Evolutionary conservation across 1,284 basidiomycete species (phyloP), one percentile per base, ranked within the genome.

Genomic region (Bondarzewia mesenterica): DNA sequence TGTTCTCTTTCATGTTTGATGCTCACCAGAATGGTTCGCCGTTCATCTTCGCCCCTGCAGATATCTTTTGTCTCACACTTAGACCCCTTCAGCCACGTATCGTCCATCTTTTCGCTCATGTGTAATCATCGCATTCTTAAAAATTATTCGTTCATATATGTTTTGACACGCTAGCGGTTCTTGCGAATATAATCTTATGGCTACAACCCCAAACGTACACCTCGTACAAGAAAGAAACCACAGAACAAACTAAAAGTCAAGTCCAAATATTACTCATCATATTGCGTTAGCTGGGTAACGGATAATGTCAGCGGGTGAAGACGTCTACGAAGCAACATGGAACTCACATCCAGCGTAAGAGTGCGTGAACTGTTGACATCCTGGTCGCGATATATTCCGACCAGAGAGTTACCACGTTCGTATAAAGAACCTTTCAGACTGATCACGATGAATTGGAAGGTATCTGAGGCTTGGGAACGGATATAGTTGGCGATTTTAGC

Each of bases 371-470:
- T 93, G 60, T 96, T 95, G 54, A 90, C 78, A 14, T 93, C 91
- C 61, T 96, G 93, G 62, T 97, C 91, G 18, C 94, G 79, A 64
- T 93, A 94, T 42, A 97, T 93, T 6, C 94, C 94, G 37, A 97
- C 92, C 39, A 98, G 72, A 1, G 91, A 91, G 60, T 93, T 81
- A 21, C 93, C 91, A 21, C 85, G 80, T 64, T 98, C 94, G 62
- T 96, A 98, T 49, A 94, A 65, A 0, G 88, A 86, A 15, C 87
- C 84, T 62, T 95, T 98, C 63, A 98, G 73, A 62, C 92, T 94
- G 69, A 99, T 99, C 53, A 98, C 95, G 53, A 99, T 84, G 66
- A 98, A 98, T 64, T 97, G 94, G 74, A 97, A 94, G 4, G 71
- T 65, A 38, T 82, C 78, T 0, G 84, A 86, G 1, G 90, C 82